These are phyloP conservation scores for Vigna radiata DNA, from an alignment of 306 rosid genomes.

Conservation along the genomic window DNA sequence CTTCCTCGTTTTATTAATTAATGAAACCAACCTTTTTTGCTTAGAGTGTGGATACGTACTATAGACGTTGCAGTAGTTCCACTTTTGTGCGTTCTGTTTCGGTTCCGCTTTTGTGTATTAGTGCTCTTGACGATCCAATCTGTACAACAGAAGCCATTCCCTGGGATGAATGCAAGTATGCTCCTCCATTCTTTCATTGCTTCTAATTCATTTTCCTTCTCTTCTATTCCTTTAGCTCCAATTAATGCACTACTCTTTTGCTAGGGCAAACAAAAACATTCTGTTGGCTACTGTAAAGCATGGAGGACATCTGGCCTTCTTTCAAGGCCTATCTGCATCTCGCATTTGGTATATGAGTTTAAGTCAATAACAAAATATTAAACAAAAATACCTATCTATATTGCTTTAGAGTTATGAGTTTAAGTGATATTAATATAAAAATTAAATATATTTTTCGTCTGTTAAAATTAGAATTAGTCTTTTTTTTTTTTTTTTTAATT, in stretches of 20 bases:
- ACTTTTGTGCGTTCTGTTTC: constrained; percentile 69
- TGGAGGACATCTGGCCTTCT: constrained; percentile 79
- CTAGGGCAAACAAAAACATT: constrained; percentile 64
- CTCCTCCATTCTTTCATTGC: constrained; percentile 32
- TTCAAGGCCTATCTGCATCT: constrained; percentile 73
- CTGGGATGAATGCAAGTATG: constrained; percentile 95
- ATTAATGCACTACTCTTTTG: constrained; percentile 22
- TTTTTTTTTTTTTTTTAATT: too few species aligned
- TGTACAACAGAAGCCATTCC: constrained; percentile 95
- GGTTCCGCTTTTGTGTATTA: constrained; percentile 79
- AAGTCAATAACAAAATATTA: too few species aligned
- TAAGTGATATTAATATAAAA: too few species aligned
- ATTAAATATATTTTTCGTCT: too few species aligned
- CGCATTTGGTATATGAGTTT: constrained; percentile 54
- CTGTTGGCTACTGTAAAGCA: constrained; percentile 67
- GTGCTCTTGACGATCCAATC: constrained; percentile 88
- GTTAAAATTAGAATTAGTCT: too few species aligned
- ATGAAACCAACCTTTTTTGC: constrained; percentile 37
- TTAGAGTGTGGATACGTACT: constrained; percentile 85
- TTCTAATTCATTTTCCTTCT: constrained; percentile 24
- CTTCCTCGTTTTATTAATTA: background rate
- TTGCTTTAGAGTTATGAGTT: too few species aligned
- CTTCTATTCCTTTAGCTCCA: background rate
- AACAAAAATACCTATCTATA: too few species aligned
- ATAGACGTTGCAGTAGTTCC: constrained; percentile 76